Evolutionary conservation across 345 rosid genomes (phyloP).

Genomic region (Citrus reticulata): DNA sequence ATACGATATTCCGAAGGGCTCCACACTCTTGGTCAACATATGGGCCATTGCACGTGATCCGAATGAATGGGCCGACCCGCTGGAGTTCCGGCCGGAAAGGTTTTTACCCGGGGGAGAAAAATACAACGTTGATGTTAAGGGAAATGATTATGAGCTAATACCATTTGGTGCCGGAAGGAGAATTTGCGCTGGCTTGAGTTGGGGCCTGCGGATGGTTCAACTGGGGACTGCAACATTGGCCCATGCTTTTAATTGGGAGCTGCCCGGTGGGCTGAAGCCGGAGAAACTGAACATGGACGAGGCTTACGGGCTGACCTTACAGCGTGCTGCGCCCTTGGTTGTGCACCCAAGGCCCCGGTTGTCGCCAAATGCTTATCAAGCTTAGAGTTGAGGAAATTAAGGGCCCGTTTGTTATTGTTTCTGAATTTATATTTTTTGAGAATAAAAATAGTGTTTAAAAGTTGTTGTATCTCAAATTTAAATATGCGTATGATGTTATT

Average conservation of each 20-base stretch:
- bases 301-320: constrained; percentile 70
- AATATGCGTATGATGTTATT: rapidly evolving
- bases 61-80: constrained; percentile 54
- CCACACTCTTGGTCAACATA: constrained; percentile 59
- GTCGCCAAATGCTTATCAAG: constrained; percentile 22
- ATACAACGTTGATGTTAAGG: constrained; percentile 53
- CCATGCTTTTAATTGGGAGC: constrained; percentile 77
- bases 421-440: rapidly evolving
- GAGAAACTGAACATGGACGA: constrained; percentile 71
- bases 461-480: too few relatives aligned
- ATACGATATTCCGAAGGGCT: constrained; percentile 62
- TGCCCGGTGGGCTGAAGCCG: constrained; percentile 43
- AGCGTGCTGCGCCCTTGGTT: constrained; percentile 54
- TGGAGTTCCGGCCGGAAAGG: constrained; percentile 65
- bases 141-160: constrained; percentile 68
- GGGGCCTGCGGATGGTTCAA: constrained; percentile 73
- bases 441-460: too few relatives aligned
- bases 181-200: constrained; percentile 72
- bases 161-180: constrained; percentile 90
- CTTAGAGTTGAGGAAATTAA: not conserved
- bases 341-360: constrained; percentile 67
- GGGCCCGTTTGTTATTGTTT: too few relatives aligned
- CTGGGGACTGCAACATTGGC: constrained; percentile 54
- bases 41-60: constrained; percentile 96
- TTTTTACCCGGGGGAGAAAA: constrained; percentile 71